Base-by-base conservation (phyloP, 331 rosid species). In the Telfairia occidentalis region DNA sequence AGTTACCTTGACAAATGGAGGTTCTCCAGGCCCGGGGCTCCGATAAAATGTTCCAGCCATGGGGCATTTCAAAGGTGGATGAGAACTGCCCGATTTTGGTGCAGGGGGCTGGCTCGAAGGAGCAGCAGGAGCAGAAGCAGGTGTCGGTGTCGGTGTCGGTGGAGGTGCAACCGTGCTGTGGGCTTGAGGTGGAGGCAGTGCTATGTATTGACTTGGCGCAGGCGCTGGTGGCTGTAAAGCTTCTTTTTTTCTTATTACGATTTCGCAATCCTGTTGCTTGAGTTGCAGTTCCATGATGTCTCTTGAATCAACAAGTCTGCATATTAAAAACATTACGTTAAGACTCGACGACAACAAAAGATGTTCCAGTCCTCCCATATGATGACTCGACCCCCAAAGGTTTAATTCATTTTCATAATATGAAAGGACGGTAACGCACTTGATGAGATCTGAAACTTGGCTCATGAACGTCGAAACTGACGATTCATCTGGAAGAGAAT, bases 11-110 rank as follows among this genome's bases (percentile, higher is more conserved):
- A 94, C 87, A 83, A 94, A 91, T 83, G 92, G 76, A 16, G 97
- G 98, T 76, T 86, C 97, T 0, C 92, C 88, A 1, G 98, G 98
- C 9, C 13, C 97, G 19, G 97, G 83, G 80, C 85, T 8, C 18
- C 91, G 85, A 70, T 94, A 94, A 61, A 91, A 86, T 83, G 95
- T 94, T 77, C 98, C 98, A 18, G 98, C 95, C 97, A 94, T 94
- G 73, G 98, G 98, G 85, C 85, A 84, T 81, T 88, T 91, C 69
- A 94, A 49, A 1, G 87, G 79, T 2, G 97, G 95, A 79, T 86
- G 91, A 86, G 95, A 83, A 24, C 85, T 57, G 74, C 84, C 84
- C 32, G 88, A 8, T 81, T 89, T 87, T 49, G 79, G 37, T 30
- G 94, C 90, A 54, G 78, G 61, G 18, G 91, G 87, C 13, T 79